A percentile compares a stretch with the other conserved stretches of the same genome.
Evolutionary conservation across 345 rosid genomes (phyloP).

Genomic region (Xanthoceras sorbifolium): DNA sequence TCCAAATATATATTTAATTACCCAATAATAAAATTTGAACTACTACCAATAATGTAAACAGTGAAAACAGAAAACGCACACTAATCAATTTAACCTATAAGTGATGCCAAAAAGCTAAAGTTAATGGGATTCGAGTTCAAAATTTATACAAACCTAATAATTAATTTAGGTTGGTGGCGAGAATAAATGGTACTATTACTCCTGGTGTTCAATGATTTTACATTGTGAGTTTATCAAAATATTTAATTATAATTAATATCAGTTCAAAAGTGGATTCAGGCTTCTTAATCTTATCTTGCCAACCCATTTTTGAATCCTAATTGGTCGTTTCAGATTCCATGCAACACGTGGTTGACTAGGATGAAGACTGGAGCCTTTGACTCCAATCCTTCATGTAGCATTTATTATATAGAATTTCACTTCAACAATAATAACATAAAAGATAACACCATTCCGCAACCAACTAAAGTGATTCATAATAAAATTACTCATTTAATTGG

Average conservation of each 20-base stretch:
- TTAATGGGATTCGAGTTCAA: neutral
- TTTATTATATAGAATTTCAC: too few species aligned
- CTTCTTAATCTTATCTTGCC: neutral
- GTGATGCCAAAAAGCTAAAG: too few species aligned
- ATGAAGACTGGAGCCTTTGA: neutral
- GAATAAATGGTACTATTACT: neutral
- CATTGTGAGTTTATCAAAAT: neutral
- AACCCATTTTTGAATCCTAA: neutral
- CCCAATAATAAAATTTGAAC: too few species aligned
- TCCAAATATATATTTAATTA: too few species aligned
- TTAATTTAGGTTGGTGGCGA: neutral
- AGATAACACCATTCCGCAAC: too few species aligned
- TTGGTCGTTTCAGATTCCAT: conserved; percentile 9
- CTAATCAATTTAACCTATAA: too few species aligned
- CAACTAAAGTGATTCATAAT: too few species aligned
- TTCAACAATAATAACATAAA: too few species aligned
- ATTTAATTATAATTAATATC: neutral
- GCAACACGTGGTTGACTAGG: conserved; percentile 28
- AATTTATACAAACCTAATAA: neutral
- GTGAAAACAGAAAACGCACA: too few species aligned
- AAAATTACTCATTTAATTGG: too few species aligned
- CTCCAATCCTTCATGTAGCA: too few species aligned
- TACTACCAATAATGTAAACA: too few species aligned
- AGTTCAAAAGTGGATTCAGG: neutral
- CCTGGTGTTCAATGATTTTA: neutral